Base-by-base conservation (phyloP, 2,329 filamentous ascomycete genomes). In the Pseudogymnoascus sp. region DNA sequence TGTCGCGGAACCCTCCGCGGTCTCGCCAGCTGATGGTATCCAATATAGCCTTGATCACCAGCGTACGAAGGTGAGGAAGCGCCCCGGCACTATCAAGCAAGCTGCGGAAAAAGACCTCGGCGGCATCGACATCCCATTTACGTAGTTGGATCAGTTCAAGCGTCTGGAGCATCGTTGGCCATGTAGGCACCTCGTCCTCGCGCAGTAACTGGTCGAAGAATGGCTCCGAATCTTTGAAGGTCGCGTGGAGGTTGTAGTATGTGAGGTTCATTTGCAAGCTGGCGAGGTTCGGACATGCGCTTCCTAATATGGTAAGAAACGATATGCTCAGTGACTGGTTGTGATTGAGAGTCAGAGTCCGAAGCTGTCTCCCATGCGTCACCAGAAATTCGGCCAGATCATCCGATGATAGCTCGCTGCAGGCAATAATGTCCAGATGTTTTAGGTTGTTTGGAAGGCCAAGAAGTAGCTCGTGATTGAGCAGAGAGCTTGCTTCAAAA, bases 81-180 rank as follows among this genome's bases (percentile, higher is more conserved):
- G 81, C 75, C 1, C 81, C 77, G 0, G 92, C 91, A 59, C 84
- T 85, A 63, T 92, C 82, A 21, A 93, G 82, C 1, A 97, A 79
- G 14, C 91, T 95, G 41, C 84, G 81, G 68, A 97, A 89, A 68
- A 97, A 90, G 63, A 85, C 86, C 68, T 90, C 85, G 0, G 91
- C 91, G 0, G 86, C 84, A 35, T 83, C 80, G 0, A 84, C 80
- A 11, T 82, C 81, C 86, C 89, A 93, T 67, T 91, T 88, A 37
- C 90, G 85, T 65, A 96, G 81, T 65, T 95, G 87, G 43, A 88
- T 82, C 63, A 97, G 80, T 71, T 93, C 88, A 52, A 97, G 80
- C 2, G 81, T 79, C 61, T 86, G 85, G 1, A 97, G 79, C 4
- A 81, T 86, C 4, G 79, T 71, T 1, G 93, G 93, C 93, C 93